These are phyloP conservation scores for Colletotrichum liriopes DNA, from an alignment of 2,329 filamentous ascomycete genomes.

Conservation along the genomic window DNA sequence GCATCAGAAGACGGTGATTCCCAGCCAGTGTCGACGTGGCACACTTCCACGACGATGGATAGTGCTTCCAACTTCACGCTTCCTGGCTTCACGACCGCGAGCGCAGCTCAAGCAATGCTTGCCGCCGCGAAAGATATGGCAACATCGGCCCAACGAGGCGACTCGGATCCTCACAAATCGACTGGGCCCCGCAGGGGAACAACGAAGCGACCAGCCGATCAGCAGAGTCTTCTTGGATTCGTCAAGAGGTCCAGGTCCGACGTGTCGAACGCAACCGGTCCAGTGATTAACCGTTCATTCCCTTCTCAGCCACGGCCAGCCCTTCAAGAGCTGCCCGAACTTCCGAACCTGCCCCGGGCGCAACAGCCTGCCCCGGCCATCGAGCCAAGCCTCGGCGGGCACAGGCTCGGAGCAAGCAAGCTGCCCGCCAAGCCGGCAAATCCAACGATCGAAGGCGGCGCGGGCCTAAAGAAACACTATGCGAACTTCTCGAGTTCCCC, in stretches of 20 bases:
- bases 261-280: neutral
- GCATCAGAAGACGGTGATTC: conserved; percentile 24
- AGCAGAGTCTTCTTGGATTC: conserved; percentile 61
- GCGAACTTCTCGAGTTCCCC: conserved; percentile 73
- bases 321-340: conserved; percentile 31
- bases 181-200: conserved; percentile 47
- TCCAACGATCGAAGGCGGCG: conserved; percentile 45
- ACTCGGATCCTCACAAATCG: conserved; percentile 42
- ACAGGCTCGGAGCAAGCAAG: conserved; percentile 60
- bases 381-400: conserved; percentile 52
- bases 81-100: conserved; percentile 75
- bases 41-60: conserved; percentile 72
- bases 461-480: conserved; percentile 63
- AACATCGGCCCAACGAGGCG: conserved; percentile 34
- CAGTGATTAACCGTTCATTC: conserved; percentile 26
- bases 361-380: conserved; percentile 46
- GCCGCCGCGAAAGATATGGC: conserved; percentile 49
- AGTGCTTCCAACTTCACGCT: conserved; percentile 71
- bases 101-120: conserved; percentile 64
- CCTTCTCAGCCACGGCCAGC: conserved; percentile 33
- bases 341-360: conserved; percentile 40
- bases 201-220: conserved; percentile 55
- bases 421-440: conserved; percentile 54
- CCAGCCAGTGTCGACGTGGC: conserved; percentile 19
- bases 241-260: conserved; percentile 48